Conservation (phyloP, 2,329 filamentous ascomycete genomes). For the Xylariaceae sp. region DNA sequence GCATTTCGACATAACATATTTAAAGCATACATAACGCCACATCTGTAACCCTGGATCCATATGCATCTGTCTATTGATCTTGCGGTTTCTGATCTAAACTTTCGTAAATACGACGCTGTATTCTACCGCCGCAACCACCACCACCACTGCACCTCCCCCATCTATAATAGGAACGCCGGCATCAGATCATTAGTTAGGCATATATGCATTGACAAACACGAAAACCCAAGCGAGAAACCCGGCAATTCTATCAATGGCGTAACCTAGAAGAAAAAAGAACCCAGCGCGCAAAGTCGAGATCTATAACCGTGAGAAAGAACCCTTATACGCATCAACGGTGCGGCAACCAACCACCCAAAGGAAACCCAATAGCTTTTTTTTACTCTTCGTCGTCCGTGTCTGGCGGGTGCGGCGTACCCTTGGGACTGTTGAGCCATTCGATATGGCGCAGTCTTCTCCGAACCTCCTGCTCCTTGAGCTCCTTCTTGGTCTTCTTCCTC, state of each 20-base stretch:
- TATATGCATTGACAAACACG: not conserved
- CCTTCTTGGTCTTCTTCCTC: slow-evolving; percentile 98
- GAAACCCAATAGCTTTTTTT: not conserved
- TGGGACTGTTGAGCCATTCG: slow-evolving; percentile 81
- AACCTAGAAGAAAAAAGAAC: not conserved
- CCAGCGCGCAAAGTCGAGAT: not conserved
- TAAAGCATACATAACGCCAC: too few relatives aligned
- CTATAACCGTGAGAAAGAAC: not conserved
- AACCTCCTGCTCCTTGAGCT: slow-evolving; percentile 90
- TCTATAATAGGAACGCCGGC: not conserved
- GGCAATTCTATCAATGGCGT: not conserved
- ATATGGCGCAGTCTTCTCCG: slow-evolving; percentile 85
- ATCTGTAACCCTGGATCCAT: too few relatives aligned
- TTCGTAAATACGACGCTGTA: not conserved
- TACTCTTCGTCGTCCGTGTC: slow-evolving; percentile 77
- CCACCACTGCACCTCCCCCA: not conserved
- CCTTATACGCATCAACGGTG: not conserved
- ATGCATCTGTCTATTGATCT: too few relatives aligned
- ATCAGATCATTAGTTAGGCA: not conserved
- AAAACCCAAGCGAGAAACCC: not conserved
- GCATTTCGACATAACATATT: too few relatives aligned
- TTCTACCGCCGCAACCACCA: too few relatives aligned
- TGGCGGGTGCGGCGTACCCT: slow-evolving; percentile 76
- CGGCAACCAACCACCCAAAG: not conserved
- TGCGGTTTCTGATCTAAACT: not conserved